Base-by-base conservation (phyloP, 768 basidiomycete genomes). In the Kwoniella dejecticola region DNA sequence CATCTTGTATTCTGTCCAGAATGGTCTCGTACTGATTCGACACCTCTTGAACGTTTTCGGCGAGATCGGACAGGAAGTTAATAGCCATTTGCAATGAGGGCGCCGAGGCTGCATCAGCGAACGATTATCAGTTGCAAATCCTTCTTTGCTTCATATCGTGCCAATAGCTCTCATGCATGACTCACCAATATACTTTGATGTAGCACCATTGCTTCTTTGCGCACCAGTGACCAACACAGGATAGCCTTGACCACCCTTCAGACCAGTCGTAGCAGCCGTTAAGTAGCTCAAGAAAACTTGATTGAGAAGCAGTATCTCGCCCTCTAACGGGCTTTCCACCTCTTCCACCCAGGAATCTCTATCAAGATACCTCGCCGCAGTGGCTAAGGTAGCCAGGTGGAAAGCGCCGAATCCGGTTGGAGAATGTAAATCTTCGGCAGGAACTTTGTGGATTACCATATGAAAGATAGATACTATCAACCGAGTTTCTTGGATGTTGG, bases 371-470 rank as follows among this genome's bases (percentile, higher is more conserved):
- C 85, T 84, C 24, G 91, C 87, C 0, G 91, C 86, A 4, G 96
- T 81, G 17, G 84, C 82, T 10, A 93, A 81, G 36, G 94, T 85
- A 0, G 90, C 88, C 1, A 85, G 82, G 71, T 98, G 94, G 46
- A 95, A 84, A 0, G 87, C 86, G 2, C 94, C 94, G 71, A 91
- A 95, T 3, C 90, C 89, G 1, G 89, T 73, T 2, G 80, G 73
- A 1, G 74, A 69, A 24, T 62, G 63, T 71, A 95, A 76, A 68
- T 95, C 92, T 0, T 87, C 82, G 68, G 86, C 87, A 0, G 89
- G 86, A 3, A 92, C 85, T 2, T 86, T 81, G 0, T 89, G 86
- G 10, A 90, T 81, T 0, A 91, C 84, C 66, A 81, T 84, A 3
- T 84, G 81, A 67, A 89, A 85, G 4, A 96, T 81, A 11, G 86